These are phyloP conservation scores for Diaporthe destruens DNA, from an alignment of 2,329 filamentous ascomycete genomes.

Conservation along the genomic window DNA sequence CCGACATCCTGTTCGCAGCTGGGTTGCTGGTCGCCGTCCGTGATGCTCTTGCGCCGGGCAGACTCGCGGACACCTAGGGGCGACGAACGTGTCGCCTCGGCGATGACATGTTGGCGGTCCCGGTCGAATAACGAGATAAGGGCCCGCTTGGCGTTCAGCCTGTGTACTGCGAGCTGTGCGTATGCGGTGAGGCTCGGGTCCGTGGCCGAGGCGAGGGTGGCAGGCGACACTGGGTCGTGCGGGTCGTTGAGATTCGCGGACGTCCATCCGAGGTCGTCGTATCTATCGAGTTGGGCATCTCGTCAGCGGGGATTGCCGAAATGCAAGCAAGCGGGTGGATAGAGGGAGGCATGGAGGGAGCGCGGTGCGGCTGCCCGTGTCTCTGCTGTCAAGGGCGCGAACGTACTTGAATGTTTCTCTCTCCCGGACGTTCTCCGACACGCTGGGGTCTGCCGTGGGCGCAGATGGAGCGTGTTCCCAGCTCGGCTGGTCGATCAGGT, in stretches of 20 bases:
- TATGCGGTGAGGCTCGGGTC: constrained; percentile 61
- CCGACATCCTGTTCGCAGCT: not conserved
- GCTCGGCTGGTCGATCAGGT: constrained; percentile 34
- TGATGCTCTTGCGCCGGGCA: constrained; percentile 28
- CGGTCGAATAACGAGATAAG: constrained; percentile 66
- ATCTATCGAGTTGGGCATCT: constrained; percentile 33
- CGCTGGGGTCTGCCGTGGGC: not conserved
- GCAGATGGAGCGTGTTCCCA: constrained; percentile 28
- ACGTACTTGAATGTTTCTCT: constrained; percentile 47
- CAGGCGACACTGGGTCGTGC: constrained; percentile 37
- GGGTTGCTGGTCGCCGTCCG: not conserved
- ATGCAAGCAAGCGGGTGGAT: not conserved
- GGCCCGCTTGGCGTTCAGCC: constrained; percentile 56
- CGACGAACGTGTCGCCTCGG: constrained; percentile 61
- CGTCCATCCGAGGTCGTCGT: constrained; percentile 44
- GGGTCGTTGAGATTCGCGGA: constrained; percentile 35
- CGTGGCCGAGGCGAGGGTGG: constrained; percentile 43
- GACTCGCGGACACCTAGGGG: constrained; percentile 48
- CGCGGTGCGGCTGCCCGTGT: not conserved
- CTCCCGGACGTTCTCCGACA: constrained; percentile 43
- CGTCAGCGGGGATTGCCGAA: constrained; percentile 3
- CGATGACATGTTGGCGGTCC: constrained; percentile 61
- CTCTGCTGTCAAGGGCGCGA: not conserved
- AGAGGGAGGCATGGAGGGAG: not conserved
- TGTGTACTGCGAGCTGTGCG: constrained; percentile 61